Conservation (phyloP, 371 early-diverging fungal genomes). For the Capillidium heterosporum region DNA sequence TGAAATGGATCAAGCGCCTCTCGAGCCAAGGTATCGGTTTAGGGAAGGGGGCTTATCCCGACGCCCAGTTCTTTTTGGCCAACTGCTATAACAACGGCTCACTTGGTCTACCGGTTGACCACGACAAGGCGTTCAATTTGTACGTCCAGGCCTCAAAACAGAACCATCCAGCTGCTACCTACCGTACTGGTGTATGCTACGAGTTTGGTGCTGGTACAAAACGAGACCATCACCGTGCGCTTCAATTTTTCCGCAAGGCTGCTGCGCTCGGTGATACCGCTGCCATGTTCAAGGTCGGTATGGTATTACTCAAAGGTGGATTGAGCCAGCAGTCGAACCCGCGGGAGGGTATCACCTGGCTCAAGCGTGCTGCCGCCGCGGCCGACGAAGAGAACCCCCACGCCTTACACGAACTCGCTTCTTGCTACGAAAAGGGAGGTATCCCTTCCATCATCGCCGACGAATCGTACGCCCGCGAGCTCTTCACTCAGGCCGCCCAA, state of each 20-base stretch:
- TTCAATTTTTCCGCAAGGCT: constrained; percentile 85
- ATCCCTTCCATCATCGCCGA: constrained; percentile 64
- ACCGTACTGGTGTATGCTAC: constrained; percentile 88
- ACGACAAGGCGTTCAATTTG: constrained; percentile 75
- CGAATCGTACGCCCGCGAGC: constrained; percentile 66
- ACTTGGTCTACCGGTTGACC: constrained; percentile 56
- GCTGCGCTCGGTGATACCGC: constrained; percentile 82
- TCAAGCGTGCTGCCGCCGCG: constrained; percentile 73
- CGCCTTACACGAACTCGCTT: constrained; percentile 79
- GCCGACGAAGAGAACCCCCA: constrained; percentile 84
- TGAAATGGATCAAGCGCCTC: constrained; percentile 58
- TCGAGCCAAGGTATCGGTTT: constrained; percentile 39
- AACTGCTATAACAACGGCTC: constrained; percentile 60
- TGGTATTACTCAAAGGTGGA: constrained; percentile 63
- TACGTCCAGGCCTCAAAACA: constrained; percentile 87
- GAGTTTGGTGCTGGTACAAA: constrained; percentile 89
- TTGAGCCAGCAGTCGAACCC: constrained; percentile 44
- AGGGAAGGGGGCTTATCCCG: constrained; percentile 53
- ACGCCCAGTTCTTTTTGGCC: constrained; percentile 83
- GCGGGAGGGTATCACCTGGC: constrained; percentile 84
- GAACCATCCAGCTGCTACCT: constrained; percentile 79
- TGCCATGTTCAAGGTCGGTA: constrained; percentile 92
- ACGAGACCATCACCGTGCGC: constrained; percentile 59
- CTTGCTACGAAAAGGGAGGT: constrained; percentile 67
- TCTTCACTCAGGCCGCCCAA: constrained; percentile 80